Evolutionary conservation across 2,329 filamentous ascomycete species (phyloP), one percentile per base, ranked within the genome.

Genomic region (Hymenoscyphus scutula): DNA sequence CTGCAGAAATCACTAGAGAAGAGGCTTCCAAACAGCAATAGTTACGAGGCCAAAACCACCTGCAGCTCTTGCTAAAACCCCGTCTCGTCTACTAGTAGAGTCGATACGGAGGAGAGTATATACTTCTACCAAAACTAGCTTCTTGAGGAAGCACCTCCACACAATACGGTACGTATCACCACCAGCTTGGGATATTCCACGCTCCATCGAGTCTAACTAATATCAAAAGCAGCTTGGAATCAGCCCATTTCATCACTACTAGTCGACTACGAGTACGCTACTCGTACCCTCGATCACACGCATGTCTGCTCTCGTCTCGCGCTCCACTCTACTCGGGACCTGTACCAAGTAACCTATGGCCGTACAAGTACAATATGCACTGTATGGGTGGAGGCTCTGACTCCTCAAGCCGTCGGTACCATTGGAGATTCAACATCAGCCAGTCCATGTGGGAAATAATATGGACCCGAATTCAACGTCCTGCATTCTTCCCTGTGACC

Each of bases 401-500:
- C 38, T 19, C 38, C 38, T 51, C 10, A 19, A 51, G 45, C 23
- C 19, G 19, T 51, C 27, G 41, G 19, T 48, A 8, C 17, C 19
- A 10, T 10, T 19, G 15, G 13, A 17, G 5, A 17, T 6, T 10
- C n/a, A 19, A 3, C 41, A 48, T 17, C n/a, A 19, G n/a, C 41
- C 41, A 19, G 38, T 19, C 38, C 17, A 45, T 13, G 45, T 23
- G 45, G 45, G 45, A 51, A 51, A 51, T 37, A 51, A 23, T 51
- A 51, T 51, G 45, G 45, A 51, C 13, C 45, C n/a, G 19, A 51
- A 25, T 23, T 54, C 27, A 32, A 29, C 53, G 7, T 25, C 15
- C 53, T 54, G 53, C 53, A 54, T 30, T 54, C 53, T 54, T 32
- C 53, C 53, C 53, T 54, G 53, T 27, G 19, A 32, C 27, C 4